These are phyloP conservation scores for Phylloporus rhodoxanthus DNA, from an alignment of 768 basidiomycete species.

Conservation along the genomic window DNA sequence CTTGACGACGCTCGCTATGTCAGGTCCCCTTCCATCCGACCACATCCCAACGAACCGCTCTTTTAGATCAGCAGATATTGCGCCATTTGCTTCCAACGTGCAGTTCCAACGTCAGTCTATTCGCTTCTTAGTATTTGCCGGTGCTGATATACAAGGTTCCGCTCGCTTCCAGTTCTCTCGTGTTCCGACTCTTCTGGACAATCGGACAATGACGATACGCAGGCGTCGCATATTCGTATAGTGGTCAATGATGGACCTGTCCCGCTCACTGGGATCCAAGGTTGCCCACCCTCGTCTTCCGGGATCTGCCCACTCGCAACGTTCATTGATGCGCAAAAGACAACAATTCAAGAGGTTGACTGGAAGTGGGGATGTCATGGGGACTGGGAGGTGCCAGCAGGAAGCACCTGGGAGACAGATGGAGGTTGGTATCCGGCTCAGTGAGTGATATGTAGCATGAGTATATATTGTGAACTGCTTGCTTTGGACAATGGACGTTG, in stretches of 20 bases:
- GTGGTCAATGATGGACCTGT: constrained; percentile 86
- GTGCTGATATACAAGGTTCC: not conserved
- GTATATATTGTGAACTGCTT: not conserved
- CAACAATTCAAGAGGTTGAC: constrained; percentile 59
- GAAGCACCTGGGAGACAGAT: constrained; percentile 60
- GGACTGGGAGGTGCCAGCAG: constrained; percentile 66
- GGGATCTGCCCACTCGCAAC: constrained; percentile 73
- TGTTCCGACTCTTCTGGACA: constrained; percentile 32
- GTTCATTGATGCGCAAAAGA: constrained; percentile 66
- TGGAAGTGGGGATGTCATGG: constrained; percentile 74
- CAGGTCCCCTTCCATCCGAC: constrained; percentile 71
- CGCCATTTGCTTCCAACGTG: constrained; percentile 84
- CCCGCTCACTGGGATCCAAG: constrained; percentile 70
- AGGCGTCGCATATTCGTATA: constrained; percentile 60
- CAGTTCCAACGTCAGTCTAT: constrained; percentile 73
- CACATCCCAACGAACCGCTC: constrained; percentile 61
- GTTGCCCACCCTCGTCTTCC: constrained; percentile 52
- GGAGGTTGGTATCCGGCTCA: constrained; percentile 24
- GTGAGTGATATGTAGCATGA: not conserved
- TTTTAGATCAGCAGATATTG: constrained; percentile 70
- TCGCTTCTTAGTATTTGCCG: not conserved
- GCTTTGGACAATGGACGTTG: not conserved
- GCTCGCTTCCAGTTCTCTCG: constrained; percentile 47
- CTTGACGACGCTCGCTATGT: constrained; percentile 61
- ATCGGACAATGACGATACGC: constrained; percentile 31